Conservation (phyloP, 2,329 filamentous ascomycete genomes). For the Orbilia blumenaviensis region DNA sequence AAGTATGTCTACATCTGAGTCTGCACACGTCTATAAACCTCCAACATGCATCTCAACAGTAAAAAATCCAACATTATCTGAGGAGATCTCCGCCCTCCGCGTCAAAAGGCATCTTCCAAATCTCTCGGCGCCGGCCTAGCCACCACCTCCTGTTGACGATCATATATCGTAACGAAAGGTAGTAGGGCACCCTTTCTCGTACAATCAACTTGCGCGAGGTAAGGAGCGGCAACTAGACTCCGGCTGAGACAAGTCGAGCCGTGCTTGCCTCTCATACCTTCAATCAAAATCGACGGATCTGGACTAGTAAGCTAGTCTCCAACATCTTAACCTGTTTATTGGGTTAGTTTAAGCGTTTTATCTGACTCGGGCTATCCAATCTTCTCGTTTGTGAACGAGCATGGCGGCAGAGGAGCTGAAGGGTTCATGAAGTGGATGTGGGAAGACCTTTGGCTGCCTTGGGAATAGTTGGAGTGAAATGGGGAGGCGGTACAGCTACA, state of each 20-base stretch:
- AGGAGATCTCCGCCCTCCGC: slow-evolving; percentile 23
- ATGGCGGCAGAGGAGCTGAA: slow-evolving; percentile 6
- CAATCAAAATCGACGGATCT: slow-evolving; percentile 28
- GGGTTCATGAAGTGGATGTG: background rate
- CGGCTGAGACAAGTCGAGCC: slow-evolving; percentile 33
- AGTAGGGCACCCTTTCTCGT: background rate
- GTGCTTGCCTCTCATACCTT: background rate
- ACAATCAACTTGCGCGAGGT: background rate
- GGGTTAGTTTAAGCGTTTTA: slow-evolving; percentile 5
- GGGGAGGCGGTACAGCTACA: slow-evolving; percentile 1
- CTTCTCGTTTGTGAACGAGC: background rate
- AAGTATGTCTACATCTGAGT: slow-evolving; percentile 1
- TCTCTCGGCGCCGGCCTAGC: background rate
- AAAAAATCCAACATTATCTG: slow-evolving; percentile 20
- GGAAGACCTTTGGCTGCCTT: background rate
- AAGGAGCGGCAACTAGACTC: slow-evolving; percentile 40
- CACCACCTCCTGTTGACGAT: slow-evolving; percentile 5
- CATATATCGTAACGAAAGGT: slow-evolving; percentile 19
- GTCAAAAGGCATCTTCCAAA: slow-evolving; percentile 5
- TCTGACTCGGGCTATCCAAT: background rate
- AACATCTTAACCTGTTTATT: slow-evolving; percentile 8
- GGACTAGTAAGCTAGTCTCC: slow-evolving; percentile 29
- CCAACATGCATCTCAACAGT: slow-evolving; percentile 20
- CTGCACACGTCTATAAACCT: background rate
- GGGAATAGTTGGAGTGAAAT: background rate